A percentile compares a stretch with the other conserved stretches of the same genome.
phyloP scores from a whole-genome alignment of 208 protist species.

The Crithidia bombi region DNA sequence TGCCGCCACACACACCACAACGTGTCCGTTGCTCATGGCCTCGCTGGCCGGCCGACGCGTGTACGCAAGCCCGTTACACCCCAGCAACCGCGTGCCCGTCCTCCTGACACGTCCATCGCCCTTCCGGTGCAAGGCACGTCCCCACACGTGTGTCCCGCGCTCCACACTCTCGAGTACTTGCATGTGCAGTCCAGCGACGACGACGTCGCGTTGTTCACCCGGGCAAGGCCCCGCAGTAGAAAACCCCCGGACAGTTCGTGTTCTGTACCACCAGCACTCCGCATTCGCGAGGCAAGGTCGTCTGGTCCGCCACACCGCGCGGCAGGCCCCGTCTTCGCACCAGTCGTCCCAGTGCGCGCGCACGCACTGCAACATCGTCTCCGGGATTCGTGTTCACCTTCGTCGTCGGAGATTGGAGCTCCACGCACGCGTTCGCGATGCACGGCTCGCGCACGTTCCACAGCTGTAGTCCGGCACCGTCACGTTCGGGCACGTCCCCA shows the following conservation, averaged over 20 bases:
- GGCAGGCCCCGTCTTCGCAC: conserved; percentile 9
- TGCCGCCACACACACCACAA: conserved; percentile 64
- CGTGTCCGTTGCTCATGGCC: conserved; percentile 29
- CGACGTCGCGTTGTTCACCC: background rate
- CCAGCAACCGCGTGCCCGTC: conserved; percentile 20
- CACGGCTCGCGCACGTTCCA: conserved; percentile 53
- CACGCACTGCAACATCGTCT: conserved; percentile 34
- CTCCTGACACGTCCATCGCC: conserved; percentile 31
- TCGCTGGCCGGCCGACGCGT: background rate
- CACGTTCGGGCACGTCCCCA: conserved; percentile 41
- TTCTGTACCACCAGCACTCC: conserved; percentile 42
- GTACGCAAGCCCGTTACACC: conserved; percentile 47
- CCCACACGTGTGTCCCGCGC: conserved; percentile 29
- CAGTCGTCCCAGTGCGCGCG: background rate
- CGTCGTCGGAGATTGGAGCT: conserved; percentile 2
- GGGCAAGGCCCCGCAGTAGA: conserved; percentile 9
- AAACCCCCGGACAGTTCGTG: background rate
- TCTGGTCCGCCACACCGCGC: background rate
- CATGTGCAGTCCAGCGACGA: conserved; percentile 24
- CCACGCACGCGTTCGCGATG: conserved; percentile 39
- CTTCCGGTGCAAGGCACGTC: conserved; percentile 37
- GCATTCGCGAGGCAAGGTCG: conserved; percentile 17
- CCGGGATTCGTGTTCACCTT: conserved; percentile 16
- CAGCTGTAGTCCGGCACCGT: conserved; percentile 10
- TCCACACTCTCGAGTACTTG: conserved; percentile 32